A percentile compares a stretch with the other conserved stretches of the same genome.
These are phyloP conservation scores for Aureobasidium sp. DNA, from an alignment of 2,329 filamentous ascomycete species.

Conservation along the genomic window DNA sequence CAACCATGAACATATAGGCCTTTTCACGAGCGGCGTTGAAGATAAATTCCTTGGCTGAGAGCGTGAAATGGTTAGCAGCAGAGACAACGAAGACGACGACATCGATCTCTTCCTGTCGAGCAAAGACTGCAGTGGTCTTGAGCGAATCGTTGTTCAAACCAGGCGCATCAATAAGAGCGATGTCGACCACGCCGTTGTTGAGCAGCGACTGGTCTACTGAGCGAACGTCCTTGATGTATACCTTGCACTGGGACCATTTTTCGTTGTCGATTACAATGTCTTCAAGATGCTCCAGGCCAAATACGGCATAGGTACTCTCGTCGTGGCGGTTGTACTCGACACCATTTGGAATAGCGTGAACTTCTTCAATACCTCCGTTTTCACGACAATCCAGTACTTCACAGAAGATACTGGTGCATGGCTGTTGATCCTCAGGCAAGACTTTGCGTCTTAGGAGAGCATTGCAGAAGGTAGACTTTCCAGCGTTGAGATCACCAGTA, in stretches of 20 bases:
- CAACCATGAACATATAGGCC: constrained; percentile 97
- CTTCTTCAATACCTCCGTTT: constrained; percentile 86
- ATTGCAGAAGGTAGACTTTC: constrained; percentile 98
- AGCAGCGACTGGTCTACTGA: constrained; percentile 86
- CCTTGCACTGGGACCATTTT: constrained; percentile 88
- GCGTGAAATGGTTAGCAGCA: constrained; percentile 93
- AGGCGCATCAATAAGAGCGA: constrained; percentile 92
- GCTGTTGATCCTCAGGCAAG: constrained; percentile 92
- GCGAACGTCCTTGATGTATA: constrained; percentile 87
- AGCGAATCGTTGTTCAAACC: constrained; percentile 93
- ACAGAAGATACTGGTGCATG: constrained; percentile 97
- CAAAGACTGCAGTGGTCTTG: constrained; percentile 95
- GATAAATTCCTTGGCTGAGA: constrained; percentile 97
- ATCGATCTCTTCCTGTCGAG: constrained; percentile 95
- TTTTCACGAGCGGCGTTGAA: constrained; percentile 93
- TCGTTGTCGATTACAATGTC: constrained; percentile 83
- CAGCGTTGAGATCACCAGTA: constrained; percentile 92
- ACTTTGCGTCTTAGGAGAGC: constrained; percentile 88
- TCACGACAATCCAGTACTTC: constrained; percentile 89
- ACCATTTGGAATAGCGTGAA: constrained; percentile 86
- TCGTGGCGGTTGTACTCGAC: constrained; percentile 76
- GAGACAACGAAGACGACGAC: constrained; percentile 98
- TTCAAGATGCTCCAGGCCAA: constrained; percentile 67
- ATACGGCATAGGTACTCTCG: constrained; percentile 90
- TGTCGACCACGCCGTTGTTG: constrained; percentile 97